phyloP scores from a whole-genome alignment of 2,329 filamentous ascomycete species.

The Neonectria sp. region DNA sequence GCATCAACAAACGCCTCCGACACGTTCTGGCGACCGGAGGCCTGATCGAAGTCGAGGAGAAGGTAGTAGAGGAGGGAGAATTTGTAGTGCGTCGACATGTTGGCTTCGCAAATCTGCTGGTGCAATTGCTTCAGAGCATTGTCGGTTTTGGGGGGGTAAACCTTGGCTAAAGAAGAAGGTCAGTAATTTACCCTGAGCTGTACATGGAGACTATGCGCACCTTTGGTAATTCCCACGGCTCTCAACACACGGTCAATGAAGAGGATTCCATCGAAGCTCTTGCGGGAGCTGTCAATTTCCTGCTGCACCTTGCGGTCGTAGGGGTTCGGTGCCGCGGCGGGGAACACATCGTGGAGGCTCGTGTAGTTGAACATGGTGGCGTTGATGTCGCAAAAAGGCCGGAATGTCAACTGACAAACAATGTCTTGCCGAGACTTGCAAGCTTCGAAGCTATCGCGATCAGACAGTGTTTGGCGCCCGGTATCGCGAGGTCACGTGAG shows the following conservation, averaged over 20 bases:
- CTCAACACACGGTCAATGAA: slow-evolving; percentile 86
- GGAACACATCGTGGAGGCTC: slow-evolving; percentile 79
- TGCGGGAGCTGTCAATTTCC: slow-evolving; percentile 77
- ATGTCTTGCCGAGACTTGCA: neutral
- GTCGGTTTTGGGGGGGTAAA: slow-evolving; percentile 83
- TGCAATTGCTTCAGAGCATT: slow-evolving; percentile 78
- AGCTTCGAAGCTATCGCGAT: slow-evolving; percentile 44
- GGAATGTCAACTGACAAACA: neutral
- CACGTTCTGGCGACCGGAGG: slow-evolving; percentile 64
- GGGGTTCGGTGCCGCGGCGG: slow-evolving; percentile 69
- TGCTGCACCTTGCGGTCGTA: slow-evolving; percentile 74
- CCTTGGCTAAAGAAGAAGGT: slow-evolving; percentile 63
- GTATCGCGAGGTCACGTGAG: slow-evolving; percentile 45
- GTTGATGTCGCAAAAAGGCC: neutral
- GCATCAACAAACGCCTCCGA: slow-evolving; percentile 71
- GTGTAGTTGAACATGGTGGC: slow-evolving; percentile 73
- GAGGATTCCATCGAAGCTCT: slow-evolving; percentile 76
- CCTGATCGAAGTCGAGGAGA: slow-evolving; percentile 79
- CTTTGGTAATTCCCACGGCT: slow-evolving; percentile 77
- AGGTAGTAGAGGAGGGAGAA: slow-evolving; percentile 89
- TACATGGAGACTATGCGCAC: slow-evolving; percentile 57
- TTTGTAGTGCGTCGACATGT: slow-evolving; percentile 81
- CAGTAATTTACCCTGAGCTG: neutral
- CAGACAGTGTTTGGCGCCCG: slow-evolving; percentile 26
- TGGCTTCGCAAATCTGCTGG: slow-evolving; percentile 75